Conservation (phyloP, 129 eudicot genomes). For the Tanacetum coccineum region DNA sequence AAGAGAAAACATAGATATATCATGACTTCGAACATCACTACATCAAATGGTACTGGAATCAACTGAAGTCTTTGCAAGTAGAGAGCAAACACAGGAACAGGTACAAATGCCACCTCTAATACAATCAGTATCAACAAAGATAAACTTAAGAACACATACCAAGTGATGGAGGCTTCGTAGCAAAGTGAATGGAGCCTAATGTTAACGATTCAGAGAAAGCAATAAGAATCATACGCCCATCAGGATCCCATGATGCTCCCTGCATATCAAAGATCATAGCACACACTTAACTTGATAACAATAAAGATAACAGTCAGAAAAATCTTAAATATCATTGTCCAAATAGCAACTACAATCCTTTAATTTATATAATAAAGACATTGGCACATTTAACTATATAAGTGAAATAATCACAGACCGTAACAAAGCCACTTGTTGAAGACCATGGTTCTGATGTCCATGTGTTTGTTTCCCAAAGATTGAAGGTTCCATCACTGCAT, state of each 20-base stretch:
- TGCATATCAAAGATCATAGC: conserved; percentile 29
- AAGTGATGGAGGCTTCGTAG: conserved; percentile 95
- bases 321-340: conserved; percentile 1
- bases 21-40: not conserved
- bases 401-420: conserved; percentile 44
- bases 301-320: conserved; percentile 5
- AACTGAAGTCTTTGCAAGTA: not conserved
- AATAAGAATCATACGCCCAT: conserved; percentile 85
- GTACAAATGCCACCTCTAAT: conserved; percentile 1
- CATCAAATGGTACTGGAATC: not conserved
- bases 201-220: conserved; percentile 85
- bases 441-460: conserved; percentile 99
- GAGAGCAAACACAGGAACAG: conserved; percentile 15
- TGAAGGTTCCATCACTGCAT: conserved; percentile 93
- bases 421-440: conserved; percentile 88
- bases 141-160: conserved; percentile 39
- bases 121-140: not conserved
- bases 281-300: conserved; percentile 17
- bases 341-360: conserved; percentile 1
- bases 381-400: no score
- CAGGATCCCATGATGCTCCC: conserved; percentile 99
- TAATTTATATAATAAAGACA: conserved; percentile 2
- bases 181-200: conserved; percentile 87
- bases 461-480: conserved; percentile 97
- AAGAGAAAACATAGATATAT: not conserved